These are phyloP conservation scores for Arachnomyces sp. DNA, from an alignment of 2,329 filamentous ascomycete genomes.

Conservation along the genomic window DNA sequence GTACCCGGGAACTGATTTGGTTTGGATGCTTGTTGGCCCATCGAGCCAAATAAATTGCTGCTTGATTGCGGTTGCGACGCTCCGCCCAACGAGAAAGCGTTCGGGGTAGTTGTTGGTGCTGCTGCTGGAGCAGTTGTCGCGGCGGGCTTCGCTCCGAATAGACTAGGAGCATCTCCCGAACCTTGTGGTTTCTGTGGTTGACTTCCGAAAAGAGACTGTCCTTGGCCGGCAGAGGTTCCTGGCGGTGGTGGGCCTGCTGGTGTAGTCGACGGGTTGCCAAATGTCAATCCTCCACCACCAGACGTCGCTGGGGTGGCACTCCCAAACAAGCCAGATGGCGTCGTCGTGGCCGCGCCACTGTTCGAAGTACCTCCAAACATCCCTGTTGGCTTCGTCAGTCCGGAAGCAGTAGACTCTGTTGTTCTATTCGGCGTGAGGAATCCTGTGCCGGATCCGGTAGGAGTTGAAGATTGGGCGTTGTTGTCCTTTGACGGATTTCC, in stretches of 20 bases:
- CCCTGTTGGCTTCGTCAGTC: constrained; percentile 23
- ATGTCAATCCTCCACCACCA: constrained; percentile 21
- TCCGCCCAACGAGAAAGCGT: neutral
- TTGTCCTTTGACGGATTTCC: constrained; percentile 20
- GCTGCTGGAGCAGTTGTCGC: constrained; percentile 19
- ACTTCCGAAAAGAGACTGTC: constrained; percentile 21
- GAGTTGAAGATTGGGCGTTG: constrained; percentile 17
- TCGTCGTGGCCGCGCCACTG: constrained; percentile 12
- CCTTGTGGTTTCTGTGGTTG: constrained; percentile 20
- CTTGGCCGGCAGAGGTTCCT: constrained; percentile 21
- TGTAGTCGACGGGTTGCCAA: constrained; percentile 40
- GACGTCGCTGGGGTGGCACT: constrained; percentile 31
- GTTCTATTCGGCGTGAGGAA: constrained; percentile 33
- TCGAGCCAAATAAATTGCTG: constrained; percentile 1
- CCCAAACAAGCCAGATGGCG: constrained; percentile 24
- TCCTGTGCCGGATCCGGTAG: constrained; percentile 21
- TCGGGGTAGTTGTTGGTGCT: constrained; percentile 11
- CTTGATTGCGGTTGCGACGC: neutral
- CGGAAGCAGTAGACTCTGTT: constrained; percentile 24
- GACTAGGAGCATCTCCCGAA: constrained; percentile 19
- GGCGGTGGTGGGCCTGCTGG: constrained; percentile 43
- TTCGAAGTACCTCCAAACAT: constrained; percentile 23
- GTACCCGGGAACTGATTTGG: constrained; percentile 5
- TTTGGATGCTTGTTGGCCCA: constrained; percentile 6
- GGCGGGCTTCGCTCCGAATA: constrained; percentile 22